Base-by-base conservation (phyloP, 1,284 basidiomycete species). In the Hypsizygus ulmarius region DNA sequence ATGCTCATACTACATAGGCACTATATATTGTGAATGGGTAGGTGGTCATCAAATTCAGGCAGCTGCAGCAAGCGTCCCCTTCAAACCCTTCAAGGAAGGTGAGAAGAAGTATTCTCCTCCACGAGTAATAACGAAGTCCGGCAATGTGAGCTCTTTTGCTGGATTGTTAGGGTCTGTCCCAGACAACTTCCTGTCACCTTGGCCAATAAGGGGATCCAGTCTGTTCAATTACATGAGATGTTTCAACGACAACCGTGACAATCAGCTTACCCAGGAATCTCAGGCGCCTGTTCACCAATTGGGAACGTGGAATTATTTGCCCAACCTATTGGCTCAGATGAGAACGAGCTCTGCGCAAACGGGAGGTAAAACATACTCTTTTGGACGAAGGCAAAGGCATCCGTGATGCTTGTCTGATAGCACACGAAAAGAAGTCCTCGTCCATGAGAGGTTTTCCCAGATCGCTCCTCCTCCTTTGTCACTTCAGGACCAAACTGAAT, bases 381-480 rank as follows among this genome's bases (percentile, higher is more conserved):
- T 55, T 79, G 77, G 28, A 77, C 61, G 61, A 78, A 78, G 38
- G 69, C 65, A 65, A 79, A 81, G 1, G 74, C 76, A 19, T 69
- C 57, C 4, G 50, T 56, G 48, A 81, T 69, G 51, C 64, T 69
- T 45, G 71, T 72, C 57, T 78, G 77, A 51, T 78, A 79, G 38
- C 66, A 71, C 10, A 64, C 70, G 55, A 79, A 79, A 18, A 77
- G 64, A 14, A 79, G 63, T 19, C 78, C 78, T 29, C 78, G 72
- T n/a, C 64, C 70, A n/a, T 69, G 56, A 11, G 56, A 49, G 2
- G 77, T 76, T 54, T 65, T 66, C 36, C 67, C 61, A 6, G 58
- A 35, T 0, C 52, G 21, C 1, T 54, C 55, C 53, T 79, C 77
- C 1, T 62, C 58, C 6, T 47, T 42, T 0, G 72, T 72, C 3